Evolutionary conservation across 2,329 filamentous ascomycete genomes (phyloP), one percentile per base, ranked within the genome.

Genomic region (Calonectria hongkongensis): DNA sequence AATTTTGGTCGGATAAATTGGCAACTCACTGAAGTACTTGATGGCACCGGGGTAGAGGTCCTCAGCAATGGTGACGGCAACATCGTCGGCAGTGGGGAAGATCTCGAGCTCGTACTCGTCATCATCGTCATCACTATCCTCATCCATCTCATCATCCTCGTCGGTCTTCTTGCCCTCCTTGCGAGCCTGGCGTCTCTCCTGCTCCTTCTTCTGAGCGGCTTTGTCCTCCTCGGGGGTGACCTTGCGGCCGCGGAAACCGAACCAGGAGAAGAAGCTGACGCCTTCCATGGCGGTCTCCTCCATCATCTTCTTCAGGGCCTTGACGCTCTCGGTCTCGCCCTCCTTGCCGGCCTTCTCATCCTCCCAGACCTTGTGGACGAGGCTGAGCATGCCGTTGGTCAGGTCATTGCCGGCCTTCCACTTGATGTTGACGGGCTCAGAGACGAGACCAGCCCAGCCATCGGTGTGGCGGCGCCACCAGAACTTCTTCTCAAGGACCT

Each of bases 1-100:
- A 25, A 2, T 45, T 50, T 2, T 39, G 8, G 18, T 12, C 28
- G 27, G 54, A 25, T 9, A 45, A 4, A 43, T 27, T 27, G 16
- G n/a, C 36, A 69, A 90, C 94, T 86, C 87, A 97, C 95, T 94
- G 86, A 97, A 98, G 86, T 97, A 97, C 84, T 94, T 95, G 83
- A 98, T 93, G 71, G 96, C 96, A 75, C 92, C 92, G 60, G 95
- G 94, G 93, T 94, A 98, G 66, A 98, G 87, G 78, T 98, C 96
- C 82, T 98, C 96, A 10, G 94, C 92, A 78, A 98, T 88, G 73
- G 92, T 89, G 74, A 95, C 89, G 47, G 95, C 96, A 60, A 98
- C 84, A 74, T 96, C 94, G 78, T 97, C 95, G 27, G 94, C 96
- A 51, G 92, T 92, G n/a, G 94, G 93, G 88, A 97, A 98, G 78